A percentile compares a stretch with the other conserved stretches of the same genome.
Evolutionary conservation across 495 filamentous ascomycete genomes (phyloP).

Genomic region (Cercophora scortea): DNA sequence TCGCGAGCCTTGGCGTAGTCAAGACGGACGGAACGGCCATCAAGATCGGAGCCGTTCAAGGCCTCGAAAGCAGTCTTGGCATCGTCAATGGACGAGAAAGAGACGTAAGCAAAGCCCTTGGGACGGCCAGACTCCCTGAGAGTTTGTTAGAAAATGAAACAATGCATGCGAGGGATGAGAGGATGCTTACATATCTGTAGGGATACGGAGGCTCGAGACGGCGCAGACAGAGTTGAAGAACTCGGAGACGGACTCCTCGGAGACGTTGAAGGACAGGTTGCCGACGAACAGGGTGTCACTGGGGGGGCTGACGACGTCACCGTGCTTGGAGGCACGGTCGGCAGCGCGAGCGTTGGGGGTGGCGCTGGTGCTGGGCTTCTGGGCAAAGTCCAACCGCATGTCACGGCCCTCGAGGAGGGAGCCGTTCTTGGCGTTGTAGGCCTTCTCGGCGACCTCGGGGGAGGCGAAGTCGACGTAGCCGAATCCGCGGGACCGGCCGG

Average conservation of each 20-base stretch:
- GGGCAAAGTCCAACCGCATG: slow-evolving; percentile 85
- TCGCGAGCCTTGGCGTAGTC: slow-evolving; percentile 81
- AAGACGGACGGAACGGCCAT: slow-evolving; percentile 71
- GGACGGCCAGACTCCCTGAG: slow-evolving; percentile 67
- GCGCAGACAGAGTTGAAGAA: slow-evolving; percentile 64
- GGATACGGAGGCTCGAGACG: slow-evolving; percentile 76
- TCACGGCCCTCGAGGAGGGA: slow-evolving; percentile 73
- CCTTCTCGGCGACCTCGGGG: slow-evolving; percentile 62
- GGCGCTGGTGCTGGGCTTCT: slow-evolving; percentile 51
- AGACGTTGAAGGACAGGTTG: slow-evolving; percentile 80
- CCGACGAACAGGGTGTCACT: slow-evolving; percentile 89
- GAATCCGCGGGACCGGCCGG: slow-evolving; percentile 85
- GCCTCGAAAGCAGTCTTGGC: slow-evolving; percentile 66
- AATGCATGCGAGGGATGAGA: not conserved
- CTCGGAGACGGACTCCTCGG: slow-evolving; percentile 65
- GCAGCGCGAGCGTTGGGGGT: slow-evolving; percentile 50
- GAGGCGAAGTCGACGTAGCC: slow-evolving; percentile 89
- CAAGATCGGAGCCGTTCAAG: slow-evolving; percentile 69
- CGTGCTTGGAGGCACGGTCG: slow-evolving; percentile 65
- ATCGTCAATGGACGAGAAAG: slow-evolving; percentile 76
- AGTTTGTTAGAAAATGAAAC: slow-evolving; percentile 28
- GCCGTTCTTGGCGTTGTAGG: slow-evolving; percentile 73
- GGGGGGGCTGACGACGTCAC: slow-evolving; percentile 66
- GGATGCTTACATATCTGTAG: slow-evolving; percentile 64
- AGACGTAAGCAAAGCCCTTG: slow-evolving; percentile 95